A percentile compares a stretch with the other conserved stretches of the same genome.
These are phyloP conservation scores for Rhizopus delemar DNA, from an alignment of 371 early-diverging fungal genomes.

Conservation along the genomic window DNA sequence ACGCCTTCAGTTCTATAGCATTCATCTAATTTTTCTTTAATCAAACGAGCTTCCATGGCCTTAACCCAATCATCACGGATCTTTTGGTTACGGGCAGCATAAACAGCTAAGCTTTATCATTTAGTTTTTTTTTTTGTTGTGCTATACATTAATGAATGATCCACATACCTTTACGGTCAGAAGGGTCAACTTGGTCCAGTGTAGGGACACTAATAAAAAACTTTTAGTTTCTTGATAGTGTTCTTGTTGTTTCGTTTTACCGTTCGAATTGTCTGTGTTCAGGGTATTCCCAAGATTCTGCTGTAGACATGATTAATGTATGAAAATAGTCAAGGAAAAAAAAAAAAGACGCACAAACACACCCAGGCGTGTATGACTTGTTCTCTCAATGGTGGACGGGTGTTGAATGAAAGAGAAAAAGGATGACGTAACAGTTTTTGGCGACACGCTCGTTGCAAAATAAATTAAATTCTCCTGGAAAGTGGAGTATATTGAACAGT, in stretches of 20 bases:
- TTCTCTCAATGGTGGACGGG: too few species aligned
- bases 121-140: too few species aligned
- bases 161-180: constrained; percentile 48
- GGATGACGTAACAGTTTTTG: too few species aligned
- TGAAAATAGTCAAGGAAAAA: not conserved
- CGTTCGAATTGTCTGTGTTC: constrained; percentile 54
- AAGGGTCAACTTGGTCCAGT: constrained; percentile 48
- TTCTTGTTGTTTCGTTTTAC: constrained; percentile 9
- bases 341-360: too few species aligned
- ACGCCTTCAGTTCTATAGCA: constrained; percentile 83
- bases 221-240: too few species aligned
- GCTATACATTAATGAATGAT: too few species aligned
- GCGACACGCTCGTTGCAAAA: too few species aligned
- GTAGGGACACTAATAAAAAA: constrained; percentile 40
- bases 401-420: too few species aligned
- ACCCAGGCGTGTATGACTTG: too few species aligned
- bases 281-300: constrained; percentile 51
- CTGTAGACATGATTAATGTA: constrained; percentile 16
- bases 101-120: constrained; percentile 51
- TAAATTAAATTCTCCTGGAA: too few species aligned
- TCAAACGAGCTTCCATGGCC: constrained; percentile 79
- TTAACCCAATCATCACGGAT: constrained; percentile 85
- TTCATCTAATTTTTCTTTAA: constrained; percentile 72
- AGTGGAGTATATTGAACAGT: too few species aligned
- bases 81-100: constrained; percentile 73